These are phyloP conservation scores for Oxyria digyna DNA, from an alignment of 148 eudicot species.

Conservation along the genomic window DNA sequence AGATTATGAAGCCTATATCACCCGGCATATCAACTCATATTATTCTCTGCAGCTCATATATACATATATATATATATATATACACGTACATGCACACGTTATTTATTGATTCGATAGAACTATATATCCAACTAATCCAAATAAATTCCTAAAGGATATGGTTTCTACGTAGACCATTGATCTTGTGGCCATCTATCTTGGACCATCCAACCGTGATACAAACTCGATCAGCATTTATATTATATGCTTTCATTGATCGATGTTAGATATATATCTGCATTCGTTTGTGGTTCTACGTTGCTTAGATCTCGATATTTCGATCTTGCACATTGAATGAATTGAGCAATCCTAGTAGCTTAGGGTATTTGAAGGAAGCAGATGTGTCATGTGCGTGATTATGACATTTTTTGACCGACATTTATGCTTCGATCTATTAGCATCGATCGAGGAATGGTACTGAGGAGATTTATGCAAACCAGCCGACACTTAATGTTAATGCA, in stretches of 20 bases:
- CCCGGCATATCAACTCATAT: conserved; percentile 5
- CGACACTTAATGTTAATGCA: too few species aligned
- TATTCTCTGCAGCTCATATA: not conserved
- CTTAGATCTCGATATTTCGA: not conserved
- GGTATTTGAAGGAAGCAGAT: not conserved
- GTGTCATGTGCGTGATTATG: not conserved
- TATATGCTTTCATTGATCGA: not conserved
- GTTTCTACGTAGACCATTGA: not conserved
- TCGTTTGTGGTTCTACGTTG: not conserved
- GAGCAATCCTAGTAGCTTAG: not conserved
- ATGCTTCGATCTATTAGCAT: too few species aligned
- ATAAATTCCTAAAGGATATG: conserved; percentile 1
- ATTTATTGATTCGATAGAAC: not conserved
- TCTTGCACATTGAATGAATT: not conserved
- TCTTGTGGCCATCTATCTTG: not conserved
- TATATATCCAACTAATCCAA: not conserved
- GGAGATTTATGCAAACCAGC: too few species aligned
- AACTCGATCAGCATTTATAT: not conserved
- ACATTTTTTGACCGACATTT: not conserved
- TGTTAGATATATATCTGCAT: not conserved
- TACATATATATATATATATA: not conserved
- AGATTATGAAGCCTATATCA: conserved; percentile 1
- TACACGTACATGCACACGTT: not conserved
- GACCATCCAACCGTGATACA: not conserved
- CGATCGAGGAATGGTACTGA: too few species aligned